A percentile compares a stretch with the other conserved stretches of the same genome.
phyloP scores from a whole-genome alignment of 306 rosid species.

The Castanospermum australe region DNA sequence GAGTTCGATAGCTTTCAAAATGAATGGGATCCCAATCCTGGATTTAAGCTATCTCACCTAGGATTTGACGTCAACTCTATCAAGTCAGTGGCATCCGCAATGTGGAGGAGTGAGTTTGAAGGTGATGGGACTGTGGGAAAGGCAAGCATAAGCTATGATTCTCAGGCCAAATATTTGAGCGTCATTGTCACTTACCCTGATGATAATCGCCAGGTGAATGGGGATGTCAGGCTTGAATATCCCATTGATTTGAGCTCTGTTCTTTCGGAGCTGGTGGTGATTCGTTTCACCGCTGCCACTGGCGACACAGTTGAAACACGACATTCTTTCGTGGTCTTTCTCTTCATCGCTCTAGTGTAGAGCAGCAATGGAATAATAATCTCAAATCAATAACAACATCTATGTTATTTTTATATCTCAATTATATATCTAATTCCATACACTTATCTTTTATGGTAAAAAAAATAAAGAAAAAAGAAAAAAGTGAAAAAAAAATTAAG shows the following conservation, averaged over 20 bases:
- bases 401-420: no score
- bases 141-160: constrained; percentile 15
- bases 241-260: neutral
- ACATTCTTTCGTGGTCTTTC: neutral
- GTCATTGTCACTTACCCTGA: neutral
- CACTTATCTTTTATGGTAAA: no score
- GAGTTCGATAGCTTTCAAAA: neutral
- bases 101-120: neutral
- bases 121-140: neutral
- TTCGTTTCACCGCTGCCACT: neutral
- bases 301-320: neutral
- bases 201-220: no score
- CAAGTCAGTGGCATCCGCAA: neutral
- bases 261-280: neutral
- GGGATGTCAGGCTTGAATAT: no score
- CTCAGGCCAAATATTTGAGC: neutral
- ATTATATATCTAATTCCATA: no score
- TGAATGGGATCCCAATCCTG: neutral
- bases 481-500: no score
- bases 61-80: constrained; percentile 12
- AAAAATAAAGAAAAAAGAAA: no score
- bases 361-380: no score
- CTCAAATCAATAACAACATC: no score
- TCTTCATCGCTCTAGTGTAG: no score
- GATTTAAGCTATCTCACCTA: neutral